Base-by-base conservation (phyloP, 331 rosid genomes). In the Pyrus hybrid region DNA sequence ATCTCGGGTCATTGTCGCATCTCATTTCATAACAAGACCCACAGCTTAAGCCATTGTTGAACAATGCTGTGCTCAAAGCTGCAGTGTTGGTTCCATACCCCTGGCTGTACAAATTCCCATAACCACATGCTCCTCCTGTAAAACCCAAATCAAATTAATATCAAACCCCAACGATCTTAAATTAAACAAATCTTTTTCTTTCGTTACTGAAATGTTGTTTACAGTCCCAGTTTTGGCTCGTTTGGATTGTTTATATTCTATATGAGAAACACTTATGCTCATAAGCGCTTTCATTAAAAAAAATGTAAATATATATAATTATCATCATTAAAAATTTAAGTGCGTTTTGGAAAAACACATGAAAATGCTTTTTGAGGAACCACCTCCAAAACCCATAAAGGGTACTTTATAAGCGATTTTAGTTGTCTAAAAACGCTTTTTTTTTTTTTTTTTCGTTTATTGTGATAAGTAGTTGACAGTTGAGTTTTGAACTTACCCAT, bases 41-140 rank as follows among this genome's bases (percentile, higher is more conserved):
- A 41, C 97, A 89, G 78, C 86, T 91, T 74, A 91, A 80, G 28
- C 97, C 97, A 85, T 85, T 88, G 92, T 91, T 89, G 80, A 91
- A 91, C 63, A 91, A 74, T 49, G 97, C 97, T 17, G 93, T 91
- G 90, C 97, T 91, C 21, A 89, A 68, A 53, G 97, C 97, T 54
- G 91, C 94, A 35, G 94, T 91, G 82, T 87, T 67, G 1, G 97
- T 89, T 80, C 97, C 97, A 82, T 91, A 91, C 7, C 97, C 97
- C n/a, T 89, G 92, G 77, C 97, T 89, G 60, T 91, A 89, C 77
- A 91, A 79, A 80, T 91, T 91, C 32, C 97, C 94, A 80, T 91
- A 91, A 0, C 97, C 97, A 79, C 94, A 91, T 65, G 97, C 97
- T 61, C 97, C 97, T 58, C 97, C 94, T 91, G 63, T 73, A 74